Conservation (phyloP, 139 green algal genomes). For the Micractinium sp. region DNA sequence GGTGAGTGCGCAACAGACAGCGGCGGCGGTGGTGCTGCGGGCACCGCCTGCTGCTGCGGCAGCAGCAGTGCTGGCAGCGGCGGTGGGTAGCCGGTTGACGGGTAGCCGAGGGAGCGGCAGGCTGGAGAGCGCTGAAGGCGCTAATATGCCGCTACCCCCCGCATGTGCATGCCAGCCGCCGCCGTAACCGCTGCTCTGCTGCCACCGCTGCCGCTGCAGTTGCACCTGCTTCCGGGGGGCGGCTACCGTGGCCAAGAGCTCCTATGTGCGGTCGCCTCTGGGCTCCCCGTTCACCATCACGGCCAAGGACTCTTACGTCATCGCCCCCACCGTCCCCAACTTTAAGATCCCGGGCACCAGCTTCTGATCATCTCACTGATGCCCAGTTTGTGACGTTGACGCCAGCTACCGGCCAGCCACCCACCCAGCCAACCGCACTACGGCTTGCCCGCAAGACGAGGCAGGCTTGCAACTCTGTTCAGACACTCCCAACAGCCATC, state of each 20-base stretch:
- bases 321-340: background rate
- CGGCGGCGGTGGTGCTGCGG: background rate
- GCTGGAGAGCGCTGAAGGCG: background rate
- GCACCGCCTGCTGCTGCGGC: too few species aligned
- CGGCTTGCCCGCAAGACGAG: background rate
- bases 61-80: background rate
- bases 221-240: constrained; percentile 16
- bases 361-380: background rate
- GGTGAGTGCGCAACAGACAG: background rate
- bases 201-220: background rate
- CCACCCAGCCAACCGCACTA: background rate
- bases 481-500: background rate
- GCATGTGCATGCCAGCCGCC: background rate
- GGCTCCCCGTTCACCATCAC: background rate
- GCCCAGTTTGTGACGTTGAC: background rate
- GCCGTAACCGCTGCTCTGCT: background rate
- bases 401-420: background rate
- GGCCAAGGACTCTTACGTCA: constrained; percentile 1
- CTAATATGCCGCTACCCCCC: too few species aligned
- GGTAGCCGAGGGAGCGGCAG: background rate
- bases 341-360: constrained; percentile 3
- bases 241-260: background rate
- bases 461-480: background rate
- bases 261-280: background rate
- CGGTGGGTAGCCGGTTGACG: too few species aligned